Conservation (phyloP, 768 basidiomycete species). For the Naematelia aurantialba region DNA sequence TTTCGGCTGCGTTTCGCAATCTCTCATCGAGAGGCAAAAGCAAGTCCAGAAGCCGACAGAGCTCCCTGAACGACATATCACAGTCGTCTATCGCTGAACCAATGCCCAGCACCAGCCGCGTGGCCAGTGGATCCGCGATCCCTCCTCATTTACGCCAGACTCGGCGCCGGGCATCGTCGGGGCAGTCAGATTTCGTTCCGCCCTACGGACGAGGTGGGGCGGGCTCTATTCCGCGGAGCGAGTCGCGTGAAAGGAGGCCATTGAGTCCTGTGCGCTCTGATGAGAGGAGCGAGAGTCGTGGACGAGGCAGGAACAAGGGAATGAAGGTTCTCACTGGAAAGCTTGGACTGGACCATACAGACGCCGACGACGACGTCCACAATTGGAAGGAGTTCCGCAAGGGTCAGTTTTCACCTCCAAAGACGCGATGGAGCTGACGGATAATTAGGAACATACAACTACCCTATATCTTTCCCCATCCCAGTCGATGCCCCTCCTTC, state of each 20-base stretch:
- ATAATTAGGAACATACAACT: constrained; percentile 74
- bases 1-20: constrained; percentile 25
- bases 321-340: constrained; percentile 48
- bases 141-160: constrained; percentile 2
- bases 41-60: background rate
- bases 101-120: constrained; percentile 3
- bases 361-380: constrained; percentile 43
- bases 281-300: constrained; percentile 43
- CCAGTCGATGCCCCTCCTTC: constrained; percentile 75
- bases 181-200: constrained; percentile 24
- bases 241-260: constrained; percentile 18
- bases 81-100: background rate
- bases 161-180: background rate
- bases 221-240: constrained; percentile 14
- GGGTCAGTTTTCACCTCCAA: constrained; percentile 55
- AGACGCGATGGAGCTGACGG: background rate
- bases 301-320: constrained; percentile 48
- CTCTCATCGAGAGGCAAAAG: constrained; percentile 5
- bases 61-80: background rate
- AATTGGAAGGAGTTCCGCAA: constrained; percentile 83
- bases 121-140: constrained; percentile 11
- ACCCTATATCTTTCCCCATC: constrained; percentile 86
- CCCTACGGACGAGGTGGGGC: constrained; percentile 45
- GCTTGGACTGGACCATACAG: constrained; percentile 30
- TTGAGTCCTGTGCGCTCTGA: constrained; percentile 5